These are phyloP conservation scores for Lepidium africanum DNA, from an alignment of 345 rosid species.

Conservation along the genomic window DNA sequence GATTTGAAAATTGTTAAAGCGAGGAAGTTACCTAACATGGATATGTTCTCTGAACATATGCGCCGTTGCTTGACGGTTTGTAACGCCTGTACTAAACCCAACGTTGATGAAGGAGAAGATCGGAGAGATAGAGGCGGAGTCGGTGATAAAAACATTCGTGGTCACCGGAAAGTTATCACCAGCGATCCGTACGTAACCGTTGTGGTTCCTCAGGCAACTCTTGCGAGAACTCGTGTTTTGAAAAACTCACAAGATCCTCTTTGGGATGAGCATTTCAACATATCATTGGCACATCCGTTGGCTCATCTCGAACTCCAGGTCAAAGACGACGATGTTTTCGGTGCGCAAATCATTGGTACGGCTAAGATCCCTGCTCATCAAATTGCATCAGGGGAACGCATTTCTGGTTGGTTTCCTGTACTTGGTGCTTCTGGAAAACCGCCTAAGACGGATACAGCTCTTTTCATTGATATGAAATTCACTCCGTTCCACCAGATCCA, in stretches of 20 bases:
- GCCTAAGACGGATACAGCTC: slow-evolving; percentile 45
- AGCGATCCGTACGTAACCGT: slow-evolving; percentile 87
- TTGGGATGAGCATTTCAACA: slow-evolving; percentile 64
- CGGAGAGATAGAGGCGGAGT: neutral
- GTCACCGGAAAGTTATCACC: slow-evolving; percentile 46
- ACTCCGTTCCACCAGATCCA: slow-evolving; percentile 60
- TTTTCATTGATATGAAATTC: slow-evolving; percentile 50
- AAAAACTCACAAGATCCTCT: slow-evolving; percentile 56
- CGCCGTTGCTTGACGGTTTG: slow-evolving; percentile 46
- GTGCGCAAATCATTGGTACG: slow-evolving; percentile 60
- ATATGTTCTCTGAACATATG: slow-evolving; percentile 36
- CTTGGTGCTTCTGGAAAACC: slow-evolving; percentile 39
- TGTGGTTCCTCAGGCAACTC: slow-evolving; percentile 73
- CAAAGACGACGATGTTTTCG: slow-evolving; percentile 78
- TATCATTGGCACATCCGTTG: slow-evolving; percentile 69
- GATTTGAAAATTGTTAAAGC: slow-evolving; percentile 59
- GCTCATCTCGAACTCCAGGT: slow-evolving; percentile 61
- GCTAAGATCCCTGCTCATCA: slow-evolving; percentile 44
- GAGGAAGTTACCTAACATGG: slow-evolving; percentile 68
- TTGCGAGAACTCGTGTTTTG: slow-evolving; percentile 76
- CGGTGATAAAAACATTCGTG: slow-evolving; percentile 15
- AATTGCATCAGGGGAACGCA: slow-evolving; percentile 35
- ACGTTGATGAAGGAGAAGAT: neutral
- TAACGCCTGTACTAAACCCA: slow-evolving; percentile 17
- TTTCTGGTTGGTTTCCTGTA: slow-evolving; percentile 48